phyloP scores from a whole-genome alignment of 371 early-diverging fungal species.

The Coemansia sp. region DNA sequence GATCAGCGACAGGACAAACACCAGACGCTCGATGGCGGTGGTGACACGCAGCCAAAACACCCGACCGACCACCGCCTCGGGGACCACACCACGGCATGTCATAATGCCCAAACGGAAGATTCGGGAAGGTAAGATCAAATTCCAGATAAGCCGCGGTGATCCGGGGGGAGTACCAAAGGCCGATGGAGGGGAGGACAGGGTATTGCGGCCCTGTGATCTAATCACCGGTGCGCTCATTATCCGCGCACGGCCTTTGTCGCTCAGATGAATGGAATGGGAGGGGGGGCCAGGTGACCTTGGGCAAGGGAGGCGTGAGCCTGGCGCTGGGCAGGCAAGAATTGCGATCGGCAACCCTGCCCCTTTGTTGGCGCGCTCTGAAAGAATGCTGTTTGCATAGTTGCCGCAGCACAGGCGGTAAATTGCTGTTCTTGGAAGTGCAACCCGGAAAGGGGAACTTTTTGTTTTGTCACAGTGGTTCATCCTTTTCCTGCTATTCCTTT shows the following conservation, averaged over 20 bases:
- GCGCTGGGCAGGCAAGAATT: no score
- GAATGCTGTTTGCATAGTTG: background rate
- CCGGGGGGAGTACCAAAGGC: no score
- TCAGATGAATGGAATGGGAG: background rate
- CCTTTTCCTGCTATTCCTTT: background rate
- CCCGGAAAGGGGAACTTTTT: no score
- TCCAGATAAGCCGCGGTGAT: background rate
- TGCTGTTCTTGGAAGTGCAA: no score
- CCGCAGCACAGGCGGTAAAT: background rate
- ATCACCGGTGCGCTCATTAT: no score
- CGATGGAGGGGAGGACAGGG: no score
- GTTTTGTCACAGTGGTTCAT: no score
- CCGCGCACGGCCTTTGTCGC: no score
- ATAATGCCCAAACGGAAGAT: constrained; percentile 38
- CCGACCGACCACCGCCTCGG: constrained; percentile 3
- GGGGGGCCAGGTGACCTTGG: constrained; percentile 6
- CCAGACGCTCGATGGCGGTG: constrained; percentile 32
- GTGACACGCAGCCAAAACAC: constrained; percentile 41
- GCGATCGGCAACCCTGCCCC: no score
- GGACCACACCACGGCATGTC: constrained; percentile 1
- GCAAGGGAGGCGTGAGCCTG: background rate
- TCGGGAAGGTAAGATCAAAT: constrained; percentile 27
- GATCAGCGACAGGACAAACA: background rate
- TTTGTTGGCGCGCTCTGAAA: no score
- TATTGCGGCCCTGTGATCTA: no score